Evolutionary conservation across 1,284 basidiomycete genomes (phyloP).

Genomic region (Wolfiporia cocos): DNA sequence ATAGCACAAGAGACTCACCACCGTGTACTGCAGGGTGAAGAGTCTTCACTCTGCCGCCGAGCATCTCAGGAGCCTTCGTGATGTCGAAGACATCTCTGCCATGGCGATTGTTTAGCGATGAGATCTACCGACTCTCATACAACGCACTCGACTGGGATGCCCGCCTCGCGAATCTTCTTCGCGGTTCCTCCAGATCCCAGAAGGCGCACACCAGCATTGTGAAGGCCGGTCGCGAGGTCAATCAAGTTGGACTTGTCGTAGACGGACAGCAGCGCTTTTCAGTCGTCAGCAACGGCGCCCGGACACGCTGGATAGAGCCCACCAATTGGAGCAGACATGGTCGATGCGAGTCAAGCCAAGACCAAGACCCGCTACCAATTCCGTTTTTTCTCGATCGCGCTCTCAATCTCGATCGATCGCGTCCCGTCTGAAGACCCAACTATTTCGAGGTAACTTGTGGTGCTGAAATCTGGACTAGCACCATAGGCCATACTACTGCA

Average conservation of each 20-base stretch:
- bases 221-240: slow-evolving; percentile 83
- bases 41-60: slow-evolving; percentile 97
- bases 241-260: slow-evolving; percentile 95
- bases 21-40: slow-evolving; percentile 99
- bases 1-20: slow-evolving; percentile 42
- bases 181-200: slow-evolving; percentile 97
- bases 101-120: too few relatives aligned
- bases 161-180: slow-evolving; percentile 94
- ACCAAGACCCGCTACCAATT: too few relatives aligned
- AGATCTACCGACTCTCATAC: too few relatives aligned
- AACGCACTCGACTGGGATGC: slow-evolving; percentile 84
- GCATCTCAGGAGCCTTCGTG: slow-evolving; percentile 99
- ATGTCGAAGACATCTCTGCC: slow-evolving; percentile 94
- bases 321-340: slow-evolving; percentile 32
- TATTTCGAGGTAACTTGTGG: not conserved
- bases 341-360: slow-evolving; percentile 6
- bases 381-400: slow-evolving; percentile 1
- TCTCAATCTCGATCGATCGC: not conserved
- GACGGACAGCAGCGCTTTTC: slow-evolving; percentile 85
- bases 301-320: slow-evolving; percentile 9
- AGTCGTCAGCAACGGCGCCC: slow-evolving; percentile 1
- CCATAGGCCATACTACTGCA: too few relatives aligned
- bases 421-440: not conserved
- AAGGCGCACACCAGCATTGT: slow-evolving; percentile 79
- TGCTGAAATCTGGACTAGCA: too few relatives aligned